Evolutionary conservation across 2,329 filamentous ascomycete genomes (phyloP).

Genomic region (Plenodomus biglobosus): DNA sequence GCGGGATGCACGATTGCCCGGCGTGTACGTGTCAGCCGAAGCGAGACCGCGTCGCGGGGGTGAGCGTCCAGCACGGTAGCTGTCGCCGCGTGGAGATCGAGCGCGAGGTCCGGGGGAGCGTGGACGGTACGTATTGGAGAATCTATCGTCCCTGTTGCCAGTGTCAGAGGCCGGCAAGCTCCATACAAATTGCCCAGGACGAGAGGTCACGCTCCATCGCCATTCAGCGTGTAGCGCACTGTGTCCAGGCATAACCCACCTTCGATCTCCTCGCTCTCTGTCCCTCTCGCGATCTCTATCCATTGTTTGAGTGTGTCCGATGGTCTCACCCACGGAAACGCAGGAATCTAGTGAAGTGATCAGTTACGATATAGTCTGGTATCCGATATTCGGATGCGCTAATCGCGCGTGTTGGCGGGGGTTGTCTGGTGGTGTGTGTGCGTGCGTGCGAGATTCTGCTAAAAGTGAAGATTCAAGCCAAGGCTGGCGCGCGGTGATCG

Average conservation of each 20-base stretch:
- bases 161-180: slow-evolving; percentile 2
- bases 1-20: slow-evolving; percentile 38
- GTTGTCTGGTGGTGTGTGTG: slow-evolving; percentile 9
- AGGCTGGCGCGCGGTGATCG: slow-evolving; percentile 13
- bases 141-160: slow-evolving; percentile 37
- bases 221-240: no score
- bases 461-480: slow-evolving; percentile 35
- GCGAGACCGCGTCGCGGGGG: slow-evolving; percentile 40
- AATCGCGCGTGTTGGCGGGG: slow-evolving; percentile 5
- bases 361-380: slow-evolving; percentile 1
- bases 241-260: slow-evolving; percentile 37
- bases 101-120: slow-evolving; percentile 38
- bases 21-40: slow-evolving; percentile 47
- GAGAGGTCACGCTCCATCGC: no score
- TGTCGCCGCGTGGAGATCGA: slow-evolving; percentile 39
- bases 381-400: slow-evolving; percentile 1
- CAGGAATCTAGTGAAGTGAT: background rate
- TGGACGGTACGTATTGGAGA: slow-evolving; percentile 43
- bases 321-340: background rate
- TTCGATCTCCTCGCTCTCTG: slow-evolving; percentile 47
- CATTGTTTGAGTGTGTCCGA: slow-evolving; percentile 18
- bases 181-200: background rate
- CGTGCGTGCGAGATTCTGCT: slow-evolving; percentile 14
- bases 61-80: slow-evolving; percentile 40
- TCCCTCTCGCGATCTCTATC: slow-evolving; percentile 47